Evolutionary conservation across 2,329 filamentous ascomycete species (phyloP).

Genomic region (Exophiala calicioides): DNA sequence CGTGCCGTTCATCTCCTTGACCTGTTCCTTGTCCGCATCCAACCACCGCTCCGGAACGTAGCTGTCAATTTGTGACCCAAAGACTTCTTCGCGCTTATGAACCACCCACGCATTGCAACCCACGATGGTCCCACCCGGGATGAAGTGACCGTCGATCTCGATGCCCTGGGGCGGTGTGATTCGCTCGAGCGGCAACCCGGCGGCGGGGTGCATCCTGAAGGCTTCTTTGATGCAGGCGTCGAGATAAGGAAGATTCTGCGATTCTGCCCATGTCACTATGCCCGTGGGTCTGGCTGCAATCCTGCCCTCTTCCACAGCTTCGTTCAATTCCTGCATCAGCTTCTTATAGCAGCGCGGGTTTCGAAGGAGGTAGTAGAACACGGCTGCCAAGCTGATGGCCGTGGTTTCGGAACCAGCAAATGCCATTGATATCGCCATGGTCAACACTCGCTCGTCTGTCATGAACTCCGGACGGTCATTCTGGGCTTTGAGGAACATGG

Average conservation of each 20-base stretch:
- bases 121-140: slow-evolving; percentile 71
- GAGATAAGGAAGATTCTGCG: slow-evolving; percentile 70
- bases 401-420: slow-evolving; percentile 79
- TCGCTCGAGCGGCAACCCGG: slow-evolving; percentile 71
- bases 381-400: slow-evolving; percentile 68
- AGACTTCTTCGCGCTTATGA: slow-evolving; percentile 67
- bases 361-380: slow-evolving; percentile 74
- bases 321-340: slow-evolving; percentile 28
- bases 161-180: slow-evolving; percentile 64
- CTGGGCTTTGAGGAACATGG: slow-evolving; percentile 33
- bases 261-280: slow-evolving; percentile 53
- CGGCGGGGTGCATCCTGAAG: slow-evolving; percentile 73
- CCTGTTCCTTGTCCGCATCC: slow-evolving; percentile 51
- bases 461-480: slow-evolving; percentile 34
- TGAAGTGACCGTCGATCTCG: slow-evolving; percentile 66
- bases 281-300: slow-evolving; percentile 18
- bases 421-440: slow-evolving; percentile 31
- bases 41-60: slow-evolving; percentile 71
- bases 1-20: slow-evolving; percentile 52
- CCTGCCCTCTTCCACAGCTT: slow-evolving; percentile 25
- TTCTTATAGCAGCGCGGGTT: slow-evolving; percentile 47
- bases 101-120: slow-evolving; percentile 76
- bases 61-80: slow-evolving; percentile 65
- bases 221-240: slow-evolving; percentile 77
- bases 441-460: slow-evolving; percentile 34